Evolutionary conservation across 805 yeast species (phyloP).

Genomic region (Wickerhamiella occidentalis): DNA sequence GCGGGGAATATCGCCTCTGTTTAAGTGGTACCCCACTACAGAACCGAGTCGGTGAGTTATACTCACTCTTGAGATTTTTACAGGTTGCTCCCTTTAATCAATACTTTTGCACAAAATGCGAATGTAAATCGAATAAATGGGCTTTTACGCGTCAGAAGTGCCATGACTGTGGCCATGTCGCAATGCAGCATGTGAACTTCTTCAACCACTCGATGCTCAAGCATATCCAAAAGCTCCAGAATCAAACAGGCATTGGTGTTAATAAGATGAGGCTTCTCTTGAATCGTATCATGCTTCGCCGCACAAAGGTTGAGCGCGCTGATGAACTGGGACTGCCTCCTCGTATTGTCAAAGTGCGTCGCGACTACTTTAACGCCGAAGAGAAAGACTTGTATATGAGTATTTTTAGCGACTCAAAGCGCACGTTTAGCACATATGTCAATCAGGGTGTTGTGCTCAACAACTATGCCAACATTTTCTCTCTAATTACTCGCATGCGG

Average conservation of each 20-base stretch:
- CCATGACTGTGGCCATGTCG: slow-evolving; percentile 76
- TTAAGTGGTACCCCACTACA: slow-evolving; percentile 93
- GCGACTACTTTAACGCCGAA: slow-evolving; percentile 83
- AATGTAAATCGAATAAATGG: slow-evolving; percentile 77
- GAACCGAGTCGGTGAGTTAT: slow-evolving; percentile 91
- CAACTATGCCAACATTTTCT: slow-evolving; percentile 93
- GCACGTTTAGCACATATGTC: slow-evolving; percentile 84
- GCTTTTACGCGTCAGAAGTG: slow-evolving; percentile 75
- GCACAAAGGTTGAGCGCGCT: slow-evolving; percentile 93
- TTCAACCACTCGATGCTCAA: slow-evolving; percentile 93
- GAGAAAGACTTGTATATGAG: slow-evolving; percentile 88
- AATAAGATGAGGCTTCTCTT: slow-evolving; percentile 60
- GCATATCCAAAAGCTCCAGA: slow-evolving; percentile 75
- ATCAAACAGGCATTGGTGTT: slow-evolving; percentile 71
- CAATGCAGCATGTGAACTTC: slow-evolving; percentile 90
- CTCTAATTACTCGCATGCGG: slow-evolving; percentile 92
- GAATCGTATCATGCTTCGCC: slow-evolving; percentile 74
- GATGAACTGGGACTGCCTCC: slow-evolving; percentile 98
- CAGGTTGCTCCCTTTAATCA: slow-evolving; percentile 74
- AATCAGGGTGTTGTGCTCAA: slow-evolving; percentile 94
- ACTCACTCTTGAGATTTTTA: slow-evolving; percentile 78
- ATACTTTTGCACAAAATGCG: slow-evolving; percentile 89
- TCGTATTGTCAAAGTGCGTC: slow-evolving; percentile 75
- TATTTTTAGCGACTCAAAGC: slow-evolving; percentile 70
- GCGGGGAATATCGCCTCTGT: slow-evolving; percentile 75